Conservation (phyloP, 176 grass and related monocot genomes). For the Avena eriantha region DNA sequence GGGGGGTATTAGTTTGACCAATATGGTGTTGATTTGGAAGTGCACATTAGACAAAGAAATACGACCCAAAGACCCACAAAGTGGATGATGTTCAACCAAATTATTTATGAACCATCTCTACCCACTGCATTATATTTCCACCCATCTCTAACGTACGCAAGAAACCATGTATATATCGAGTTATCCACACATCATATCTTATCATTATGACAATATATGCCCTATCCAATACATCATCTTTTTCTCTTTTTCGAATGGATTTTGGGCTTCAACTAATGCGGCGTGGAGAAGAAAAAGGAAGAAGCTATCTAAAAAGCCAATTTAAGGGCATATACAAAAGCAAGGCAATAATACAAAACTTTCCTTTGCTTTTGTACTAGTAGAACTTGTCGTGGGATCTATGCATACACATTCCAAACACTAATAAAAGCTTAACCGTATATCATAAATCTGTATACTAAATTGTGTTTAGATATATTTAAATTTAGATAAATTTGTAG, state of each 20-base stretch:
- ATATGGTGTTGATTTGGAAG: background rate
- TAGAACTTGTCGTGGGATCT: background rate
- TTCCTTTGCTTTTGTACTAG: background rate
- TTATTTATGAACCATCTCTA: slow-evolving; percentile 28
- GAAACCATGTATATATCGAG: background rate
- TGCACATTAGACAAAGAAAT: background rate
- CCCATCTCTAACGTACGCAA: background rate
- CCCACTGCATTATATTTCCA: background rate
- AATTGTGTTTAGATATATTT: too few relatives aligned
- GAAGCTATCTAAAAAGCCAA: too few relatives aligned
- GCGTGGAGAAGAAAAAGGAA: too few relatives aligned
- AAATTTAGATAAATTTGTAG: too few relatives aligned
- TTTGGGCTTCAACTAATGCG: background rate
- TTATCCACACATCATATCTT: slow-evolving; percentile 13
- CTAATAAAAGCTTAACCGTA: too few relatives aligned
- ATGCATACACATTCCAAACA: background rate
- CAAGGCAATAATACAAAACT: background rate
- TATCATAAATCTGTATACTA: too few relatives aligned
- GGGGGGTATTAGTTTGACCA: too few relatives aligned
- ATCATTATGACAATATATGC: background rate
- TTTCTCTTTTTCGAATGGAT: background rate
- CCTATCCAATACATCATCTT: background rate
- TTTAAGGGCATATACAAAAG: too few relatives aligned
- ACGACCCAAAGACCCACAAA: background rate
- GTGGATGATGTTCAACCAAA: slow-evolving; percentile 4